Conservation (phyloP, 164 flowering plant species). For the Berberis thunbergii region DNA sequence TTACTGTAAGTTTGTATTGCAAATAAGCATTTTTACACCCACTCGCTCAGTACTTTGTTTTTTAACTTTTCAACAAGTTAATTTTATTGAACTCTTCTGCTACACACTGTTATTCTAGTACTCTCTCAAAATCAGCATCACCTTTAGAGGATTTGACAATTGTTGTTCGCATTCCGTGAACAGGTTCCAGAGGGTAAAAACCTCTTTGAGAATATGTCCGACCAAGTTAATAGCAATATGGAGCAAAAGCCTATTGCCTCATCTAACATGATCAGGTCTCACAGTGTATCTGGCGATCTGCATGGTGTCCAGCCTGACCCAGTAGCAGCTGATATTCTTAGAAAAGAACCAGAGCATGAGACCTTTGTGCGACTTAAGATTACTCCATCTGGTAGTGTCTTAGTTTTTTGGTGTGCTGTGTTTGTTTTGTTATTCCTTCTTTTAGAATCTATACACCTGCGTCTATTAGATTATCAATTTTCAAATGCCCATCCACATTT, state of each 20-base stretch:
- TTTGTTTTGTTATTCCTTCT: too few species aligned
- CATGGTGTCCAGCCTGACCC: constrained; percentile 98
- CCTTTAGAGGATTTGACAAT: neutral
- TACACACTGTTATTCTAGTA: neutral
- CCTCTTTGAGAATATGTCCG: constrained; percentile 27
- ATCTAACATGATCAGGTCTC: constrained; percentile 86
- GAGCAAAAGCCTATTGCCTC: constrained; percentile 54
- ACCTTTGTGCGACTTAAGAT: constrained; percentile 51
- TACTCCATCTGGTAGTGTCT: constrained; percentile 55
- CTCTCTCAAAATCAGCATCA: too few species aligned
- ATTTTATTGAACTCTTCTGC: neutral
- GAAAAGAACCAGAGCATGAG: constrained; percentile 23
- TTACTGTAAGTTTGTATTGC: constrained; percentile 39
- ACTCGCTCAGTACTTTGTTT: too few species aligned
- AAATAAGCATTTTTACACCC: neutral
- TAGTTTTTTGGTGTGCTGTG: neutral
- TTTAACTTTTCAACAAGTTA: too few species aligned
- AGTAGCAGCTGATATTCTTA: constrained; percentile 91
- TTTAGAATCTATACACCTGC: too few species aligned
- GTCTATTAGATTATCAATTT: too few species aligned
- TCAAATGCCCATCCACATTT: too few species aligned
- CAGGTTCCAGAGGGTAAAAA: constrained; percentile 39
- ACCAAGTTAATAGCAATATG: constrained; percentile 39
- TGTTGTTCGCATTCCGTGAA: constrained; percentile 5
- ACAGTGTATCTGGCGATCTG: constrained; percentile 90